Base-by-base conservation (phyloP, 805 yeast genomes). In the Pichia pseudocactophila region DNA sequence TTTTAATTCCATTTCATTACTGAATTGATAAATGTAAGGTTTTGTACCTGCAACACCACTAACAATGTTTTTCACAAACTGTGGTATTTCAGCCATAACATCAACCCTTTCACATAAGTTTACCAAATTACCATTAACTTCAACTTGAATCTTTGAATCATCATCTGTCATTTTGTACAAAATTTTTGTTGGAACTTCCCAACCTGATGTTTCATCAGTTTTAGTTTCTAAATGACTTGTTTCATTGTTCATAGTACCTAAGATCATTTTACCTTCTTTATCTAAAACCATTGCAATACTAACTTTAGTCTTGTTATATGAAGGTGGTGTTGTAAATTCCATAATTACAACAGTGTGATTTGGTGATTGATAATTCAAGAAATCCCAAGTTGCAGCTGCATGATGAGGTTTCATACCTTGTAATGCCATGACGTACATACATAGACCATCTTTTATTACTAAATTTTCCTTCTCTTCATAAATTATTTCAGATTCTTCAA, bases 401-500 rank as follows among this genome's bases (percentile, higher is more conserved):
- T 92, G 98, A 64, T 92, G 97, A 8, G 98, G 98, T 64, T 92
- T 92, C 97, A 92, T 89, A 48, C 97, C 97, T 69, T 92, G 98
- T 52, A 87, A 68, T 7, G 98, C 98, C 90, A 85, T 81, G 41
- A 90, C 96, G 58, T 79, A 89, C 95, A 92, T 83, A 39, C 87
- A 64, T 42, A 56, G 61, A 31, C 76, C 78, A 34, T 69, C 59
- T 13, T 47, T 40, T 40, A 74, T 59, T 11, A 42, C 43, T 20
- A 57, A 36, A 2, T 25, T 31, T 30, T 42, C 41, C 37, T 15
- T 36, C 8, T 34, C 46, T 31, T 22, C 19, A 37, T 32, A 39
- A 34, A 30, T 34, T 28, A 30, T 35, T 41, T 52, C 52, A 15
- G 44, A 32, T 13, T 19, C 34, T 10, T 46, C 50, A 11, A 50